Percentiles rank a stretch among this genome's conserved stretches.
Conservation (phyloP, 2,329 filamentous ascomycete genomes). For the Hypoxylon sp. region DNA sequence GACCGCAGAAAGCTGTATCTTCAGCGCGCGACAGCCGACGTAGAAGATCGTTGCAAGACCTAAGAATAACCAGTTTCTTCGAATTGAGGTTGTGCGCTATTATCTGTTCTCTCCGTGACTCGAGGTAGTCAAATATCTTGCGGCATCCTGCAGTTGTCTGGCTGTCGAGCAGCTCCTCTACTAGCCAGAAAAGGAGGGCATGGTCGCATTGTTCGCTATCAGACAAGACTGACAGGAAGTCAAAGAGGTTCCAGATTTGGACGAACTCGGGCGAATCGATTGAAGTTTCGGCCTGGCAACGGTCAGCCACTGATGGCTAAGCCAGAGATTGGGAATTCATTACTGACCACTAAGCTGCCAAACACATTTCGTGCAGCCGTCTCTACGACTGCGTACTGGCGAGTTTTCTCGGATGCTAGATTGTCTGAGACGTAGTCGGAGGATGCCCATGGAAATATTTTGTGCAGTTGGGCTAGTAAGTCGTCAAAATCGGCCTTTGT, state of each 20-base stretch:
- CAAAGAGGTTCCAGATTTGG: slow-evolving; percentile 91
- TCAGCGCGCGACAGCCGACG: slow-evolving; percentile 93
- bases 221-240: slow-evolving; percentile 89
- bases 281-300: slow-evolving; percentile 73
- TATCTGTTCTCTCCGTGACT: slow-evolving; percentile 90
- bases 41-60: slow-evolving; percentile 95
- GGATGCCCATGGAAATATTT: slow-evolving; percentile 56
- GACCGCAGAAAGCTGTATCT: slow-evolving; percentile 95
- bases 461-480: slow-evolving; percentile 60
- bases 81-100: slow-evolving; percentile 83
- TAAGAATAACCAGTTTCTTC: slow-evolving; percentile 90
- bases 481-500: slow-evolving; percentile 74
- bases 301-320: slow-evolving; percentile 51
- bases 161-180: slow-evolving; percentile 95
- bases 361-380: slow-evolving; percentile 86
- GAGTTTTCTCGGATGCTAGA: slow-evolving; percentile 59
- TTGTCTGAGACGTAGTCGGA: slow-evolving; percentile 47
- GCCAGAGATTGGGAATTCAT: slow-evolving; percentile 2
- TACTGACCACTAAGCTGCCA: slow-evolving; percentile 79
- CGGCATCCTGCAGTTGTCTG: slow-evolving; percentile 94
- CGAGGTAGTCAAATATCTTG: slow-evolving; percentile 92
- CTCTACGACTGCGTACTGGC: slow-evolving; percentile 80
- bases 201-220: slow-evolving; percentile 84
- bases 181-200: slow-evolving; percentile 86
- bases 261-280: slow-evolving; percentile 86